Conservation (phyloP, 2,329 filamentous ascomycete genomes). For the Pseudogymnoascus sp. region DNA sequence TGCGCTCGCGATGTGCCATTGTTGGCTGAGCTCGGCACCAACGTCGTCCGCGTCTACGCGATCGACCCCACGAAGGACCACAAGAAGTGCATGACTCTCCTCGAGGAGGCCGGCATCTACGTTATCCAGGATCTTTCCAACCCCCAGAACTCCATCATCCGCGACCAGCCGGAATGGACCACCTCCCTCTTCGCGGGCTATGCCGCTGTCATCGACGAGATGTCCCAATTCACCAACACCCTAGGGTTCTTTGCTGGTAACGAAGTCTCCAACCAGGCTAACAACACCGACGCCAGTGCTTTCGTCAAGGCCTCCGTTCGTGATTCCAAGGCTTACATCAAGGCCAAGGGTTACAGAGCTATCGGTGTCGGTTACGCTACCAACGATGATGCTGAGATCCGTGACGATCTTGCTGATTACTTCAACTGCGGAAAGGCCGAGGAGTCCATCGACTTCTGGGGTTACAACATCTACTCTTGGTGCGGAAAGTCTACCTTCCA, state of each 20-base stretch:
- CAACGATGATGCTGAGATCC: conserved; percentile 82
- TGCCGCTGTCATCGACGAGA: conserved; percentile 71
- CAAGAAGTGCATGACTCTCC: conserved; percentile 73
- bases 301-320: conserved; percentile 97
- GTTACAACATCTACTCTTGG: conserved; percentile 99
- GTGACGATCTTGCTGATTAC: conserved; percentile 77
- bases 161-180: conserved; percentile 72
- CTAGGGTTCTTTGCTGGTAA: conserved; percentile 98
- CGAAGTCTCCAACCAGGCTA: conserved; percentile 83
- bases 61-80: conserved; percentile 77
- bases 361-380: conserved; percentile 94
- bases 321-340: conserved; percentile 93
- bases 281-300: conserved; percentile 84
- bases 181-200: conserved; percentile 73
- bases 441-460: conserved; percentile 88
- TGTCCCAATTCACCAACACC: conserved; percentile 80
- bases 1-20: conserved; percentile 85
- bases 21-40: conserved; percentile 73
- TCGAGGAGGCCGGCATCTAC: conserved; percentile 86
- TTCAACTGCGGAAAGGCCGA: conserved; percentile 78
- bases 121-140: conserved; percentile 86
- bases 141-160: conserved; percentile 78
- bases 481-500: conserved; percentile 77
- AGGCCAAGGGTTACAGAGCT: conserved; percentile 64
- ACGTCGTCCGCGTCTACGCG: conserved; percentile 92